Evolutionary conservation across 441 rosid genomes (phyloP), one percentile per base, ranked within the genome.

Genomic region (Arabidopsis hybrid): DNA sequence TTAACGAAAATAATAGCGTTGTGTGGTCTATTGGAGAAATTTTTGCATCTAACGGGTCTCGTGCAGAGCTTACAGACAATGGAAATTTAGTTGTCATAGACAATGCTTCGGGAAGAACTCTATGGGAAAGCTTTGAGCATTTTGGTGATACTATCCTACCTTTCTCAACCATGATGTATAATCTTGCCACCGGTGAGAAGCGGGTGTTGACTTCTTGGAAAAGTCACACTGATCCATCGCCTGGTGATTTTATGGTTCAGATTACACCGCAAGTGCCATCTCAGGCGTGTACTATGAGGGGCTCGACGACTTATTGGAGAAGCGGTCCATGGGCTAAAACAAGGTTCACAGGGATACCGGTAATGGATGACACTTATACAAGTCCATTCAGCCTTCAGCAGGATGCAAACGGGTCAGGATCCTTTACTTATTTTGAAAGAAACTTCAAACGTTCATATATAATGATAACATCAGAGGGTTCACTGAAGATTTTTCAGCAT

Each of bases 111-210:
- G 57, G 69, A 42, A 67, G 43, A 40, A 45, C 50, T 14, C 31
- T 36, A 60, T 77, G 77, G 80, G 42, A 65, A 46, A 77, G 80
- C 76, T 77, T 71, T 59, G 64, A 51, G 43, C 39, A 71, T 66
- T 73, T 60, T 17, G 14, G 71, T 83, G 83, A 74, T 65, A 77
- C 73, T 39, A 49, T 73, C 45, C 61, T 46, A 5, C 38, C 73
- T 51, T 40, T 60, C 26, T 56, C 75, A 42, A 0, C 13, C n/a
- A 0, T 77, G 32, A 34, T 0, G 10, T 50, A 72, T 21, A 42
- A 77, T 35, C 16, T 67, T 0, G 1, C 32, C 34, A 66, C 74
- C 0, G 70, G 73, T 9, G 43, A 65, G 69, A 53, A 50, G 3
- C 42, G 9, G 10, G 7, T 50, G 6, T 29, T 77, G 50, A 58